Evolutionary conservation across 177 flowering plant species (phyloP), one percentile per base, ranked within the genome.

Genomic region (Vitis hybrid): DNA sequence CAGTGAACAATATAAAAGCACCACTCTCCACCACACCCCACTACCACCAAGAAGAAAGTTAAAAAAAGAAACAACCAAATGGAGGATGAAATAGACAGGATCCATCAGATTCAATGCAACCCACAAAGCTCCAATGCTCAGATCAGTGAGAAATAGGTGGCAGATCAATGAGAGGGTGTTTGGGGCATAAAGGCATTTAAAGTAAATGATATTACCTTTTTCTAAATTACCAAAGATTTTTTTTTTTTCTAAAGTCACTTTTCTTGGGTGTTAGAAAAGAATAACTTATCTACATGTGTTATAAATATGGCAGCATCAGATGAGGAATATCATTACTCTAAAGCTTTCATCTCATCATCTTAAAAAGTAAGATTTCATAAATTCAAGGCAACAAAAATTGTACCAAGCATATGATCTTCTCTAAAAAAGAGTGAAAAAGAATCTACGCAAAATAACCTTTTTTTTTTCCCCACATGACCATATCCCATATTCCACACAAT

Each of bases 311-410:
- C 51, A 62, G 45, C 16, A 33, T 62, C 65, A 62, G 5, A 26
- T 26, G 65, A 62, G 6, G 51, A 21, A 65, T 51, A 12, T 51
- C 67, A 65, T 19, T 22, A 51, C 57, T 3, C 13, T 12, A 51
- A 65, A 64, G 66, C 21, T 64, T 15, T 14, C n/a, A 15, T 33
- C 6, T 21, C 55, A 4, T 18, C 49, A 12, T 9, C 7, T 39
- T 39, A 39, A 21, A 63, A 69, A 69, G 59, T 21, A 60, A 74
- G 72, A 50, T 64, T 64, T 60, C 61, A 69, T 33, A 50, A 64
- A 45, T 69, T 61, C 66, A 21, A 58, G 29, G 19, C 62, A 39
- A 66, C 16, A 31, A 29, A 16, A 26, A n/a, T 60, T 13, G n/a
- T 10, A 49, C 33, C 33, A 2, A 65, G 67, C 67, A 65, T 65